These are phyloP conservation scores for Fusarium sp. DNA, from an alignment of 2,329 filamentous ascomycete genomes.

Conservation along the genomic window DNA sequence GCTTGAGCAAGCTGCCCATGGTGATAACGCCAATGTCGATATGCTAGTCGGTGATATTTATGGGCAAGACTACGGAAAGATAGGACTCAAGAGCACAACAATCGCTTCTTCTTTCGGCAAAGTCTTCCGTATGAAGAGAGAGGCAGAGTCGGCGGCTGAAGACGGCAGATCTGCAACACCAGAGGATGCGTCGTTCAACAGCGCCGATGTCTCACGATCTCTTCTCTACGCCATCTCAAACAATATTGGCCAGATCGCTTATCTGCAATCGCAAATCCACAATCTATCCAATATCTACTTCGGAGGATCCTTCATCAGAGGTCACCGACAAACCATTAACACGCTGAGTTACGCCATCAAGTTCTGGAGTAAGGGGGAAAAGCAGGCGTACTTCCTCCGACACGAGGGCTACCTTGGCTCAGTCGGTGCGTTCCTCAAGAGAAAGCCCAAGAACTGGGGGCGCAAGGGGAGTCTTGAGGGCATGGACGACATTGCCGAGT, in stretches of 20 bases:
- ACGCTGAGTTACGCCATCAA: slow-evolving; percentile 96
- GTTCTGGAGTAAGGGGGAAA: slow-evolving; percentile 95
- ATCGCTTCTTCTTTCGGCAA: slow-evolving; percentile 98
- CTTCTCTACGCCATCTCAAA: slow-evolving; percentile 96
- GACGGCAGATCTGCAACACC: slow-evolving; percentile 73
- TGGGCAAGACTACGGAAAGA: slow-evolving; percentile 94
- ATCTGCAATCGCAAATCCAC: slow-evolving; percentile 96
- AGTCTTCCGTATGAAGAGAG: slow-evolving; percentile 91
- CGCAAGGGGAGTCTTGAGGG: slow-evolving; percentile 81
- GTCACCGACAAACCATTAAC: slow-evolving; percentile 97
- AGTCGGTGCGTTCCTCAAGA: slow-evolving; percentile 93
- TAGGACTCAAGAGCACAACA: slow-evolving; percentile 93
- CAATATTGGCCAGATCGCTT: slow-evolving; percentile 98
- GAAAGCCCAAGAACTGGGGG: slow-evolving; percentile 92
- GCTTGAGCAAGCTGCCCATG: slow-evolving; percentile 89
- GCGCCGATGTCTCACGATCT: slow-evolving; percentile 89
- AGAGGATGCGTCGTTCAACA: slow-evolving; percentile 68
- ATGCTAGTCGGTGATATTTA: slow-evolving; percentile 99
- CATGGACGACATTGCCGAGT: slow-evolving; percentile 52
- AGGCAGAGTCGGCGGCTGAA: slow-evolving; percentile 83
- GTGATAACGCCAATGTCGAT: slow-evolving; percentile 93
- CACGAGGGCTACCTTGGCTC: slow-evolving; percentile 96
- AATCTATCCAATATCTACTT: slow-evolving; percentile 95
- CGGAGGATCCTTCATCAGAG: slow-evolving; percentile 95
- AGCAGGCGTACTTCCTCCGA: slow-evolving; percentile 94